Percentiles rank a stretch among this genome's conserved stretches.
These are phyloP conservation scores for Coemansia sp. DNA, from an alignment of 192 early-diverging fungal species.

Conservation along the genomic window DNA sequence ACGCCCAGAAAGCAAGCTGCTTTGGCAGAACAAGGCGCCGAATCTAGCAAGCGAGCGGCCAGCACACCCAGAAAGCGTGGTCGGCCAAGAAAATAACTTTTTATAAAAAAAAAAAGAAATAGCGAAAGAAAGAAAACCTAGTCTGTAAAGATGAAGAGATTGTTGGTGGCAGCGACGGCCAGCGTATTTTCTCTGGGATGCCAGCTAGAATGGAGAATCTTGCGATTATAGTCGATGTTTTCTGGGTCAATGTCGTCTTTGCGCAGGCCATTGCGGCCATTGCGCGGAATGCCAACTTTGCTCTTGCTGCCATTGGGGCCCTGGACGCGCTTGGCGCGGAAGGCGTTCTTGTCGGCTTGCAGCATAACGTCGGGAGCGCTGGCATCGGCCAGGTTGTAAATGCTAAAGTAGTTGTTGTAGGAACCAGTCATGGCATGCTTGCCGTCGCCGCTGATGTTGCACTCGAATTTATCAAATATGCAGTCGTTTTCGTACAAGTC, in stretches of 20 bases:
- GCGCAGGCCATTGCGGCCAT: conserved; percentile 55
- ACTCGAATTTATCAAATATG: conserved; percentile 99
- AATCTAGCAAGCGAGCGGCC: no score
- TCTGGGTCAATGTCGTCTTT: conserved; percentile 84
- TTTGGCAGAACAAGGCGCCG: no score
- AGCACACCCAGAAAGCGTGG: background rate
- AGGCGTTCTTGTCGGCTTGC: conserved; percentile 97
- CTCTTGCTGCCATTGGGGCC: conserved; percentile 55
- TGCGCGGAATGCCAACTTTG: conserved; percentile 57
- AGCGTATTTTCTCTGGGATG: conserved; percentile 98
- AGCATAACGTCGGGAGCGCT: conserved; percentile 73
- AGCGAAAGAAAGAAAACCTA: conserved; percentile 19
- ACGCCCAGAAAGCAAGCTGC: no score
- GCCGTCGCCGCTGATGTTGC: conserved; percentile 94
- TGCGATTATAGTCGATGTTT: conserved; percentile 88
- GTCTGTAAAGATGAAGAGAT: conserved; percentile 89
- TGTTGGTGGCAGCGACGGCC: conserved; percentile 98
- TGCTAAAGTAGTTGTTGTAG: conserved; percentile 99
- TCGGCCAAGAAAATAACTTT: conserved; percentile 8
- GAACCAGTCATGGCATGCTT: conserved; percentile 93
- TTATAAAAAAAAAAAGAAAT: background rate
- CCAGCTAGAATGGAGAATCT: conserved; percentile 98
- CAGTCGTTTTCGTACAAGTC: conserved; percentile 99
- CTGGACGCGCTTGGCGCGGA: conserved; percentile 89
- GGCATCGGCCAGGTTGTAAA: conserved; percentile 80